Base-by-base conservation (phyloP, 768 basidiomycete genomes). In the Lactarius trivialis region DNA sequence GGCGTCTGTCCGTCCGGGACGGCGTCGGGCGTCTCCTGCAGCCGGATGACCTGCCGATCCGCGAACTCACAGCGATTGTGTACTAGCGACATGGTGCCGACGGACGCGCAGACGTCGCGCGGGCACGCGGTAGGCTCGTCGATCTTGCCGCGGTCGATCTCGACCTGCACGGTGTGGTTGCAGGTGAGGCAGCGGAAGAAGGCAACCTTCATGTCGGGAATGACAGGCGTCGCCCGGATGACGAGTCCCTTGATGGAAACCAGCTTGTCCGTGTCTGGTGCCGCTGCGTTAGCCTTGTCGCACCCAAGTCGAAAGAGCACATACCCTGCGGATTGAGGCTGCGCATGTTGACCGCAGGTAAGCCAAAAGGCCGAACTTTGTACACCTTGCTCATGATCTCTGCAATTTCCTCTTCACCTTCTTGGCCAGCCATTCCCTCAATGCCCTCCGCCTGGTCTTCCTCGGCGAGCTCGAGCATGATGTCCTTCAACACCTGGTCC, bases 1-100 rank as follows among this genome's bases (percentile, higher is more conserved):
- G 97, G 97, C 0, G 97, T 98, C 73, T 98, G 96, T 2, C 97
- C 97, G 73, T 98, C 96, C 5, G 96, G 96, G 0, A 99, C 96
- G 9, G 89, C 92, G 70, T 99, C 97, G 0, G 96, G 96, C 0
- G 96, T 98, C 74, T 99, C 97, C 72, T 99, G 97, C 9, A 99
- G 77, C 39, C 96, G 83, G 64, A 98, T 88, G 51, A 96, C 91
- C 73, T 99, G 97, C 57, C 96, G 81, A 74, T 99, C 94, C 24
- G 93, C 91, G 71, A 98, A 99, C 66, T 94, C 91, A 73, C 90
- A 96, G 52, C 96, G 89, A 71, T 99, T 98, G 79, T 98, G 97
- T 56, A 99, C 86, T 65, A 99, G 84, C 1, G 87, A 87, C 89
- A 98, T 94, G 1, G 92, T 90, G 50, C 94, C 94, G 39, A 88